Base-by-base conservation (phyloP, 2,329 filamentous ascomycete species). In the Xylariaceae sp. region DNA sequence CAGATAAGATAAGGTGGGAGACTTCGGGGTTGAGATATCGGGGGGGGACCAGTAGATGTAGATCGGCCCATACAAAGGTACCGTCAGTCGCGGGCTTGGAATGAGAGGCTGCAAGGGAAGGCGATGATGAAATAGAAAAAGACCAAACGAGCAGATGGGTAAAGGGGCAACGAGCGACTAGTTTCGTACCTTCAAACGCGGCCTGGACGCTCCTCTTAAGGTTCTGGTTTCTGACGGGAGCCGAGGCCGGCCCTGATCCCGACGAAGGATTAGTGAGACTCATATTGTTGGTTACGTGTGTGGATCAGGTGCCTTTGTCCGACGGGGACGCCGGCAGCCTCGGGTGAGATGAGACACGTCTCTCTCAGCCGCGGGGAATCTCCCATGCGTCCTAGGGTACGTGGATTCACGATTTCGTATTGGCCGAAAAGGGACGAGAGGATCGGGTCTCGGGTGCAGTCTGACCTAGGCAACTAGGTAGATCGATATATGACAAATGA, bases 131-230 rank as follows among this genome's bases (percentile, higher is more conserved):
- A 54, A 57, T 37, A 56, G 56, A 50, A 59, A 57, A 54, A 57
- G 40, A 61, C 58, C 56, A 54, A 54, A 51, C 56, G 50, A 43
- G 62, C 40, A 56, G 52, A 3, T 16, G 14, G n/a, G n/a, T n/a
- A n/a, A n/a, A n/a, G n/a, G n/a, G n/a, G n/a, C n/a, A 29, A 5
- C 26, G 10, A 5, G 26, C 20, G 56, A 49, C 56, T 42, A 16
- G 44, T 57, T 60, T 70, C 77, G 66, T 77, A 85, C 84, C 83
- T 74, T 86, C 82, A 75, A 86, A 86, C 40, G 81, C 79, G 59
- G 82, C 78, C 71, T 86, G 83, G 52, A 84, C 81, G 63, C 78
- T 84, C 67, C 83, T 77, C 74, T 86, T 87, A 52, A 85, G 71
- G 23, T 74, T 75, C 65, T 80, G 79, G 57, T 71, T 74, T 58